Evolutionary conservation across 169 alveolate species (phyloP), one percentile per base, ranked within the genome.

Genomic region (Plasmodium cynomolgi): DNA sequence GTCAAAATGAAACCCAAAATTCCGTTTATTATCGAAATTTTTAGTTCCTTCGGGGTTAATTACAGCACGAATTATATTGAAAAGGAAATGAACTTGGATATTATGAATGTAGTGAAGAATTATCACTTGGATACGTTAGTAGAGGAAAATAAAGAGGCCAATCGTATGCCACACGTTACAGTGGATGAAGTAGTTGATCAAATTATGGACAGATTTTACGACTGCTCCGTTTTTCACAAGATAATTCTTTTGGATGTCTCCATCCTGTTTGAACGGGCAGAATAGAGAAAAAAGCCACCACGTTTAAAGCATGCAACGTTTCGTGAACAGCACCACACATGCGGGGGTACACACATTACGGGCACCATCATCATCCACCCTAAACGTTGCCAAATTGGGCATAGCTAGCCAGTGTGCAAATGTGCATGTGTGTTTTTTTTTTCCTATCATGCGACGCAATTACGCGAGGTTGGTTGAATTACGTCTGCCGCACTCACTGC

Each of bases 211-310:
- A 62, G 97, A 8, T 95, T 96, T 81, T 75, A 93, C 26, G 97
- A 96, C 56, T 96, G 96, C 3, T 96, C 97, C 7, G 75, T 94
- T 77, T 96, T 96, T 81, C 83, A 96, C 84, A 96, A 95, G 84
- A 96, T 96, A 34, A 41, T 39, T 17, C 96, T 96, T 11, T 37
- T 92, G 77, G 96, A 96, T 39, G 95, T 95, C 3, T 95, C 95
- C 41, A 56, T 96, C 56, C 3, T 26, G 15, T 77, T 82, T 75
- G 79, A 73, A 9, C 39, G 37, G 62, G 85, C 54, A 2, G 79
- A 85, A 11, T 31, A 85, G 58, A 26, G 20, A 56, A 2, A 41
- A 13, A 11, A 33, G 44, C 1, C 72, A 34, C 3, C 33, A 11
- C 73, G 29, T 50, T 33, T 82, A 26, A 26, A 23, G 0, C 15